Evolutionary conservation across 768 basidiomycete species (phyloP).

Genomic region (Leccinum obscurum): DNA sequence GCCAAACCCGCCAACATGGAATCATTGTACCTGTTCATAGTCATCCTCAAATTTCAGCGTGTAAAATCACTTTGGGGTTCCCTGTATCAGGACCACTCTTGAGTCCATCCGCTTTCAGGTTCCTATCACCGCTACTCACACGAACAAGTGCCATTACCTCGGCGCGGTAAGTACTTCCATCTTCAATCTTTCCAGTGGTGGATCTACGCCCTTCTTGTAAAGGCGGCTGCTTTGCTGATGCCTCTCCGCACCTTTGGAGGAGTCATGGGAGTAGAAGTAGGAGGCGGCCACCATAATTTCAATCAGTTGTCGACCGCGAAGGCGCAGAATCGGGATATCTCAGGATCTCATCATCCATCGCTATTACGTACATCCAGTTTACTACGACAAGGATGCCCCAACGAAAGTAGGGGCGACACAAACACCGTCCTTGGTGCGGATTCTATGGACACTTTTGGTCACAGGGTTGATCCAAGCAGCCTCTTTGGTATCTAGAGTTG

Average conservation of each 20-base stretch:
- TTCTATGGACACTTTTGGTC: constrained; percentile 77
- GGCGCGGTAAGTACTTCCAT: constrained; percentile 68
- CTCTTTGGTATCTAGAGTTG: constrained; percentile 71
- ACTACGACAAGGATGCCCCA: constrained; percentile 90
- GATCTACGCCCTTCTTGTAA: constrained; percentile 73
- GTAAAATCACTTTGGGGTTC: constrained; percentile 53
- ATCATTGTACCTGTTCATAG: constrained; percentile 70
- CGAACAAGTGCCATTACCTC: constrained; percentile 45
- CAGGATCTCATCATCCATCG: not conserved
- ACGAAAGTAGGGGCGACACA: constrained; percentile 79
- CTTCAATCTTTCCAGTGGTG: constrained; percentile 54
- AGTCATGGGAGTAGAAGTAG: constrained; percentile 45
- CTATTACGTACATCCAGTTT: constrained; percentile 11
- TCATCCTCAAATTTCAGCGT: constrained; percentile 88
- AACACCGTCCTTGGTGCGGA: constrained; percentile 83
- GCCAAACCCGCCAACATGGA: constrained; percentile 72
- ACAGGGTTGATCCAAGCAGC: constrained; percentile 92
- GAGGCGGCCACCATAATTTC: constrained; percentile 6
- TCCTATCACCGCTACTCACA: constrained; percentile 32
- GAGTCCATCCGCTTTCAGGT: constrained; percentile 4
- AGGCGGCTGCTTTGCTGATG: constrained; percentile 58
- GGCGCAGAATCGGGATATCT: too few relatives aligned
- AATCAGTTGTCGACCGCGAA: too few relatives aligned
- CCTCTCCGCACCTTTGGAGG: constrained; percentile 61
- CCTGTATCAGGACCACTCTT: constrained; percentile 17